A percentile compares a stretch with the other conserved stretches of the same genome.
Evolutionary conservation across 1,284 basidiomycete species (phyloP).

Genomic region (Xerocomus minutiporus): DNA sequence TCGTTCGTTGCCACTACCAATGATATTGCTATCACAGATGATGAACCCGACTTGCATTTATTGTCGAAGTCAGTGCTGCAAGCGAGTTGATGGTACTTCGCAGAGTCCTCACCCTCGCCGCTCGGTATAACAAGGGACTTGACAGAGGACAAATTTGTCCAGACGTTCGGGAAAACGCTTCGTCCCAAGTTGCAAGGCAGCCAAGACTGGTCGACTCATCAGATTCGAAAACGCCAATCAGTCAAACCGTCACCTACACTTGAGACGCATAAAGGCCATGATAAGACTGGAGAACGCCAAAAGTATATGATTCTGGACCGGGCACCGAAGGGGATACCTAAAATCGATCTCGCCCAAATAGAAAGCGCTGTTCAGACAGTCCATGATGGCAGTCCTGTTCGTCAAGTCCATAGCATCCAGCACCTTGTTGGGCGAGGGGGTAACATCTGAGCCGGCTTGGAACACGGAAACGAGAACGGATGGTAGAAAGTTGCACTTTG

Average conservation of each 20-base stretch:
- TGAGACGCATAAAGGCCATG: slow-evolving; percentile 78
- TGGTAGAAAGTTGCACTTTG: slow-evolving; percentile 68
- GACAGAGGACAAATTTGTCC: slow-evolving; percentile 97
- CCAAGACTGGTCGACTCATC: slow-evolving; percentile 61
- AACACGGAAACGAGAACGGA: slow-evolving; percentile 66
- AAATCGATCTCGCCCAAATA: slow-evolving; percentile 82
- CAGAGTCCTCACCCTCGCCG: slow-evolving; percentile 74
- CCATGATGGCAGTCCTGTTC: slow-evolving; percentile 52
- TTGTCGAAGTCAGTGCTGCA: slow-evolving; percentile 92
- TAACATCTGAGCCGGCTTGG: slow-evolving; percentile 82
- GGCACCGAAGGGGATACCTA: slow-evolving; percentile 76
- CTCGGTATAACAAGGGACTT: slow-evolving; percentile 97
- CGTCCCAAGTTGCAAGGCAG: slow-evolving; percentile 82
- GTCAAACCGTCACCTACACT: slow-evolving; percentile 61
- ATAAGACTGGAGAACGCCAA: slow-evolving; percentile 78
- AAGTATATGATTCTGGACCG: slow-evolving; percentile 86
- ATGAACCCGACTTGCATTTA: slow-evolving; percentile 96
- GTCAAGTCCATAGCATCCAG: slow-evolving; percentile 49
- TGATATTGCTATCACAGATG: slow-evolving; percentile 97
- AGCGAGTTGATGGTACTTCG: slow-evolving; percentile 94
- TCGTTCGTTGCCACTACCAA: slow-evolving; percentile 93
- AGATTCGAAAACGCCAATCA: slow-evolving; percentile 10
- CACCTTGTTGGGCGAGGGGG: slow-evolving; percentile 57
- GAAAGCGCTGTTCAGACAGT: slow-evolving; percentile 85
- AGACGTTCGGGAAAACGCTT: slow-evolving; percentile 89